Evolutionary conservation across 805 yeast species (phyloP).

Genomic region (Starmera pachycereana): DNA sequence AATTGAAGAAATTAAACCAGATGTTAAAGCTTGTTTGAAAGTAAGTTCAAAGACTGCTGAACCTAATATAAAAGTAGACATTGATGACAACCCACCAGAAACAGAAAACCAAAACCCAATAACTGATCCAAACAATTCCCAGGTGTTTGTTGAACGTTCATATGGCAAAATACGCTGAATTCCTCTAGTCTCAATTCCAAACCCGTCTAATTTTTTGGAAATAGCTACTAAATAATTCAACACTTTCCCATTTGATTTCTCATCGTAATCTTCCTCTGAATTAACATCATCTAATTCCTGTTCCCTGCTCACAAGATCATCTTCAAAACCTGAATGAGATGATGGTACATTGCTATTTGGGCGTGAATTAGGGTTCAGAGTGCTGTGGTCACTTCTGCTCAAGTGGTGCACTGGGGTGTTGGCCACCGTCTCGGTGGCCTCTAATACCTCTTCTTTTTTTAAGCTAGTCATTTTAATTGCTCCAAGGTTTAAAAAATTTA

Average conservation of each 20-base stretch:
- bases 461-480: too few relatives aligned
- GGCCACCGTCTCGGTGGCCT: background rate
- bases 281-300: too few relatives aligned
- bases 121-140: slow-evolving; percentile 33
- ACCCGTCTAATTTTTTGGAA: slow-evolving; percentile 38
- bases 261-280: too few relatives aligned
- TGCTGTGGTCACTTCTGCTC: too few relatives aligned
- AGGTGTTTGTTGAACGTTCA: slow-evolving; percentile 39
- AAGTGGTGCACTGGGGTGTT: background rate
- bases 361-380: too few relatives aligned
- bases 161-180: slow-evolving; percentile 65
- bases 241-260: too few relatives aligned
- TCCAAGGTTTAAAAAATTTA: too few relatives aligned
- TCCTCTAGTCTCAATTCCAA: slow-evolving; percentile 71
- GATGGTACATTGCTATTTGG: too few relatives aligned
- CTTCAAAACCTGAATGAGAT: too few relatives aligned
- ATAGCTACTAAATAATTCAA: too few relatives aligned
- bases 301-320: too few relatives aligned
- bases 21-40: slow-evolving; percentile 48
- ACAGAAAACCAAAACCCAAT: slow-evolving; percentile 78
- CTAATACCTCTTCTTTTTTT: background rate
- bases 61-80: slow-evolving; percentile 75
- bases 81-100: slow-evolving; percentile 80
- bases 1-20: slow-evolving; percentile 53
- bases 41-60: slow-evolving; percentile 63